These are phyloP conservation scores for Aspergillus sp. DNA, from an alignment of 2,329 filamentous ascomycete genomes.

Conservation along the genomic window DNA sequence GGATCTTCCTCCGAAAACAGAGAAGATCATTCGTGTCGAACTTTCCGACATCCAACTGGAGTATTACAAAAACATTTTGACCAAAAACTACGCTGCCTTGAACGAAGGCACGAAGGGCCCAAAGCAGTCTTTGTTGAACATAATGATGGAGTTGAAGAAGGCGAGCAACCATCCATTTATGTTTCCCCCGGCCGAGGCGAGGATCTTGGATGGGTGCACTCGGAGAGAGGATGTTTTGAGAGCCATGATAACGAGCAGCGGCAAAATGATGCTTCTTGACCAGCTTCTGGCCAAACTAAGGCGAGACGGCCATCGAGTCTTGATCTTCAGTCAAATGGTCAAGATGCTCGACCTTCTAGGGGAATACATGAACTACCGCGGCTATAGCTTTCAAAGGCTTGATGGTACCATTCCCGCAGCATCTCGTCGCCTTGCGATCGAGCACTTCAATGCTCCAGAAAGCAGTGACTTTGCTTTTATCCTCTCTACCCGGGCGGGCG, in stretches of 20 bases:
- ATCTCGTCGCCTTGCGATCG: constrained; percentile 84
- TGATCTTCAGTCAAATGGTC: constrained; percentile 99
- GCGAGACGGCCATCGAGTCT: constrained; percentile 84
- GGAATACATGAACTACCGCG: constrained; percentile 83
- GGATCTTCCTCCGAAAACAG: constrained; percentile 89
- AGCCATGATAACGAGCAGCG: constrained; percentile 88
- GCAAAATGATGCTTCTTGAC: constrained; percentile 98
- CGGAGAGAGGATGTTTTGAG: constrained; percentile 86
- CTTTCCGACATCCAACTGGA: constrained; percentile 92
- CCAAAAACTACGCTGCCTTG: constrained; percentile 87
- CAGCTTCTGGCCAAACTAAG: constrained; percentile 89
- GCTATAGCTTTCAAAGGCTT: constrained; percentile 90
- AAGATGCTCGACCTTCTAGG: constrained; percentile 95
- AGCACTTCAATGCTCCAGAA: constrained; percentile 95
- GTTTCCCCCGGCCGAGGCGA: constrained; percentile 88
- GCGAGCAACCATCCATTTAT: constrained; percentile 98
- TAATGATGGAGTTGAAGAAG: constrained; percentile 99
- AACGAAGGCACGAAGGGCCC: constrained; percentile 84
- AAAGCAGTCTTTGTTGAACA: constrained; percentile 91
- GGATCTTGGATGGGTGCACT: constrained; percentile 68
- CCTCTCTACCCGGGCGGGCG: constrained; percentile 87
- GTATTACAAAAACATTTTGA: constrained; percentile 98
- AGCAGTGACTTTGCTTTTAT: constrained; percentile 96
- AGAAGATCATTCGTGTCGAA: constrained; percentile 98
- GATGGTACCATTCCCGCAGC: constrained; percentile 90